Evolutionary conservation across 371 early-diverging fungal genomes (phyloP), one percentile per base, ranked within the genome.

Genomic region (Mucor mucedo): DNA sequence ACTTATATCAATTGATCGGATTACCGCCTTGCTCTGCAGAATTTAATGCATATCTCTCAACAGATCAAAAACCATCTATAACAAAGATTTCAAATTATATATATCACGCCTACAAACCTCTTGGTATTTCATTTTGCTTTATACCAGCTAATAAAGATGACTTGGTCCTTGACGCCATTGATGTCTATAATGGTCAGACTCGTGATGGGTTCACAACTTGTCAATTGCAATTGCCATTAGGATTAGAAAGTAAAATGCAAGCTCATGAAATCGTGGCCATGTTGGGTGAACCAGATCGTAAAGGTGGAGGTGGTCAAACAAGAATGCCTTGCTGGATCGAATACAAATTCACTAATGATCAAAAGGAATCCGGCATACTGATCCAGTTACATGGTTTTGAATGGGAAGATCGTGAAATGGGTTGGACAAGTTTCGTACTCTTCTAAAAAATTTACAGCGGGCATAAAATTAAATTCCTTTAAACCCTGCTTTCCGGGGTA

Each of bases 371-470:
- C 5, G 76, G 78, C 4, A 64, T 80, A 2, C 32, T 77, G 58
- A 76, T 82, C 41, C 76, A 79, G 54, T 52, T 81, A 5, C 77
- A 81, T 62, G 82, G 82, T 6, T 63, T 78, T 21, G 77, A 81
- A 60, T 81, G 82, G 82, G 82, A 81, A 39, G 82, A 81, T 61
- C 73, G 82, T 35, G 75, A 76, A 44, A 78, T 81, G 82, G 78
- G 82, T 1, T 81, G 78, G 82, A 71, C 76, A 40, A 75, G 73
- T 28, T 55, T 78, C 41, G 71, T 68, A 27, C 27, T 58, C 47
- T 47, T 47, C 47, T 47, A 47, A 47, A 44, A 44, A 21, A 21
- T 1, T 21, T 35, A 6, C 2, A 8, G 35, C 35, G 35, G 35
- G 35, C 35, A 35, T 35, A 8, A 35, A 35, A 21, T 21, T 21